Evolutionary conservation across 345 rosid species (phyloP).

Genomic region (Streptanthus diversifolius): DNA sequence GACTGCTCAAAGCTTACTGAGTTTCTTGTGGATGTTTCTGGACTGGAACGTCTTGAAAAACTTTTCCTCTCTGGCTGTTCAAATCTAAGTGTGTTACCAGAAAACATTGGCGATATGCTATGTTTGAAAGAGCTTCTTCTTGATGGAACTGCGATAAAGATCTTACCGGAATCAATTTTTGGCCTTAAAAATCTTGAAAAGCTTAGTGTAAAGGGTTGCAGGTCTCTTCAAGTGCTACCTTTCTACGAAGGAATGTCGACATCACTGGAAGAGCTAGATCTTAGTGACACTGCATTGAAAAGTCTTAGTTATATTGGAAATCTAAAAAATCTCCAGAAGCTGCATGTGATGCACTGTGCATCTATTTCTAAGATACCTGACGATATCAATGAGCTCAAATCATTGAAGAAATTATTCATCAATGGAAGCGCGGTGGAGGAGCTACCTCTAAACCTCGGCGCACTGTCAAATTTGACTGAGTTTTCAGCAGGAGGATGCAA

Average conservation of each 20-base stretch:
- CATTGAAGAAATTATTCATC: conserved; percentile 18
- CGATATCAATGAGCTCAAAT: conserved; percentile 12
- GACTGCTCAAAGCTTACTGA: conserved; percentile 26
- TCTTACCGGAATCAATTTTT: conserved; percentile 12
- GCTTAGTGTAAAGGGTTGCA: conserved; percentile 24
- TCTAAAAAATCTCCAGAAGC: conserved; percentile 19
- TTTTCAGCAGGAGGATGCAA: conserved; percentile 22
- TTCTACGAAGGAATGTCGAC: neutral
- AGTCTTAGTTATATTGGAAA: conserved; percentile 9
- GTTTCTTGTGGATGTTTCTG: conserved; percentile 31
- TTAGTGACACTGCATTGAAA: conserved; percentile 11
- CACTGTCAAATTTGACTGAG: conserved; percentile 16
- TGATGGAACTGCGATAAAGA: conserved; percentile 25
- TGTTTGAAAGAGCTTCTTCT: conserved; percentile 30
- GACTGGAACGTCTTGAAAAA: conserved; percentile 26
- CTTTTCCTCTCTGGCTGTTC: conserved; percentile 38
- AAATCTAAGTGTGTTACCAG: conserved; percentile 26
- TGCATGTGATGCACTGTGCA: conserved; percentile 5
- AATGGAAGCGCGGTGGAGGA: conserved; percentile 14
- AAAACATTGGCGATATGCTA: conserved; percentile 24
- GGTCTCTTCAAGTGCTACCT: conserved; percentile 18
- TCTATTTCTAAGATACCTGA: conserved; percentile 25
- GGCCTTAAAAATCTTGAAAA: conserved; percentile 11
- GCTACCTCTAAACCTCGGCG: neutral
- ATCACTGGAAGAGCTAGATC: conserved; percentile 22